Percentiles rank a stretch among this genome's conserved stretches.
phyloP scores from a whole-genome alignment of 2,329 filamentous ascomycete species.

The Mollisiaceae sp. region DNA sequence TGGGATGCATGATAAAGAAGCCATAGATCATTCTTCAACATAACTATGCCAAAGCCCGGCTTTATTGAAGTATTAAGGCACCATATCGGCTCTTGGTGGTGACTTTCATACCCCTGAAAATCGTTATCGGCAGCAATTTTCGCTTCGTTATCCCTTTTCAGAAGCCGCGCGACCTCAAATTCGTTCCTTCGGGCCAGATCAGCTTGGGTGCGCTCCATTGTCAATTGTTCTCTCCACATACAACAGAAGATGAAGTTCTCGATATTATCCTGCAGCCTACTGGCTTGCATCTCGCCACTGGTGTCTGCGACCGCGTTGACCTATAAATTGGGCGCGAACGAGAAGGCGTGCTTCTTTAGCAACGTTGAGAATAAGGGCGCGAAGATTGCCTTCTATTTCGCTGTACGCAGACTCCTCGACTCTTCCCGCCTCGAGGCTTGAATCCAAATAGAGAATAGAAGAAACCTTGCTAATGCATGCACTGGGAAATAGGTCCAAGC shows the following conservation, averaged over 20 bases:
- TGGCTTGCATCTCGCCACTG: constrained; percentile 73
- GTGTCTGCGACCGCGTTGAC: constrained; percentile 90
- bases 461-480: constrained; percentile 11
- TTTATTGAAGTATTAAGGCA: too few species aligned
- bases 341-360: constrained; percentile 95
- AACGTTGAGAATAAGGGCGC: constrained; percentile 76
- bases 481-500: constrained; percentile 79
- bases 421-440: neutral
- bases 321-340: constrained; percentile 87
- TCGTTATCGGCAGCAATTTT: neutral
- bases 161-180: neutral
- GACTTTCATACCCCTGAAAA: neutral
- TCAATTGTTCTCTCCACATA: constrained; percentile 13
- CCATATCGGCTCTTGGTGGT: too few species aligned
- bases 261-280: constrained; percentile 66
- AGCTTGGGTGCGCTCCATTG: too few species aligned
- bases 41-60: too few species aligned
- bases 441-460: neutral
- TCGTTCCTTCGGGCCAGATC: too few species aligned
- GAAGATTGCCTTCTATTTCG: constrained; percentile 99
- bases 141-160: neutral
- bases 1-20: too few species aligned
- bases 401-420: constrained; percentile 58
- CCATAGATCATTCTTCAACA: too few species aligned
- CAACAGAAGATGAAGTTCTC: constrained; percentile 66